phyloP scores from a whole-genome alignment of 148 eudicot genomes.

The Nepenthes gracilis region DNA sequence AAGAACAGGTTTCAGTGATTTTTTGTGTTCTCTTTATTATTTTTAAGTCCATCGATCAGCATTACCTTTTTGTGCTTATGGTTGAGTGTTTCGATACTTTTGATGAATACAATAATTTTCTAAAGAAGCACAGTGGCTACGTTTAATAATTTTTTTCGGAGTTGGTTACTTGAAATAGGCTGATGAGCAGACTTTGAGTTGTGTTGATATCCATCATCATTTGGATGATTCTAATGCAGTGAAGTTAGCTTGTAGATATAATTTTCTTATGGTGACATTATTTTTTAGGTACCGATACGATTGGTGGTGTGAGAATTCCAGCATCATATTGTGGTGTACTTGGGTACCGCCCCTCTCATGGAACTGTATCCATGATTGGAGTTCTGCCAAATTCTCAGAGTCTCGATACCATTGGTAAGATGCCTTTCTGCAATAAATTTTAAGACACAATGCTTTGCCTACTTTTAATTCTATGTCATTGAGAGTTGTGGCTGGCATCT shows the following conservation, averaged over 20 bases:
- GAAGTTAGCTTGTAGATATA: background rate
- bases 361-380: slow-evolving; percentile 57
- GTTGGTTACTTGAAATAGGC: too few species aligned
- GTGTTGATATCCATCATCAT: background rate
- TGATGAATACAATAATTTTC: too few species aligned
- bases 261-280: slow-evolving; percentile 1
- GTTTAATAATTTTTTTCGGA: too few species aligned
- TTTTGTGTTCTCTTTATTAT: too few species aligned
- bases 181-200: too few species aligned
- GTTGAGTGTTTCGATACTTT: too few species aligned
- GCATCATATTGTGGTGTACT: slow-evolving; percentile 83
- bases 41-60: too few species aligned
- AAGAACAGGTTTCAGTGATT: too few species aligned
- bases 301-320: slow-evolving; percentile 73
- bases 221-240: background rate
- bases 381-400: slow-evolving; percentile 75
- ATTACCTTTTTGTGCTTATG: too few species aligned
- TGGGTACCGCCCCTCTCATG: slow-evolving; percentile 86
- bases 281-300: slow-evolving; percentile 66
- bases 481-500: too few species aligned
- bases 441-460: background rate
- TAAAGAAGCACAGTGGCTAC: too few species aligned
- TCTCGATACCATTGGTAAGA: slow-evolving; percentile 66
- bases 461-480: background rate
- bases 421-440: background rate